phyloP scores from a whole-genome alignment of 2,329 filamentous ascomycete species.

The Eutypa lata region DNA sequence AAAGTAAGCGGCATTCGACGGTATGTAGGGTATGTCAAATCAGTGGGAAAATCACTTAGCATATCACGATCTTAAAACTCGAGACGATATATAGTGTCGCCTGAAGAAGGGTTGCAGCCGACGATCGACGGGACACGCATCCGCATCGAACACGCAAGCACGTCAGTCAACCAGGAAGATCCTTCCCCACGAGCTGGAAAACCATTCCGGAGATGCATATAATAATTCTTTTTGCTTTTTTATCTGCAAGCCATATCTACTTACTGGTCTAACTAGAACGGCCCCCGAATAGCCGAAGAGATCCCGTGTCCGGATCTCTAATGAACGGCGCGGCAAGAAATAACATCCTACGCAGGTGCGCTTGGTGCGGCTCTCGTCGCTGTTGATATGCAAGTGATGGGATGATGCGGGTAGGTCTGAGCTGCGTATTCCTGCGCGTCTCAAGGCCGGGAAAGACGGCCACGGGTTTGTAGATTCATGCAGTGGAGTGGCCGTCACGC shows the following conservation, averaged over 20 bases:
- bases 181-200: neutral
- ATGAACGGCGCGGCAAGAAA: neutral
- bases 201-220: neutral
- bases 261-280: neutral
- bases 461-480: neutral
- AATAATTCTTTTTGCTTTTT: neutral
- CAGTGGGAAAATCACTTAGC: too few species aligned
- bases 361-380: too few species aligned
- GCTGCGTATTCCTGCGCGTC: too few species aligned
- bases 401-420: too few species aligned
- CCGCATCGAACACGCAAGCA: neutral
- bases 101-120: neutral
- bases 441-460: too few species aligned
- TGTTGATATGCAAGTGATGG: too few species aligned
- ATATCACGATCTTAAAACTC: neutral
- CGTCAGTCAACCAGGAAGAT: neutral
- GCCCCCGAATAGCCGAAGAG: too few species aligned
- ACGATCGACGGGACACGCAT: neutral
- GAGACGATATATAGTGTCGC: neutral
- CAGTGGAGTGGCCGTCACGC: neutral
- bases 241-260: too few species aligned
- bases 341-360: neutral
- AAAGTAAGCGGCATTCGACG: neutral
- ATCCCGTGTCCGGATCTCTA: neutral
- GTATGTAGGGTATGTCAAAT: neutral